Evolutionary conservation across 1,284 basidiomycete species (phyloP).

Genomic region (Fereydounia khargensis): DNA sequence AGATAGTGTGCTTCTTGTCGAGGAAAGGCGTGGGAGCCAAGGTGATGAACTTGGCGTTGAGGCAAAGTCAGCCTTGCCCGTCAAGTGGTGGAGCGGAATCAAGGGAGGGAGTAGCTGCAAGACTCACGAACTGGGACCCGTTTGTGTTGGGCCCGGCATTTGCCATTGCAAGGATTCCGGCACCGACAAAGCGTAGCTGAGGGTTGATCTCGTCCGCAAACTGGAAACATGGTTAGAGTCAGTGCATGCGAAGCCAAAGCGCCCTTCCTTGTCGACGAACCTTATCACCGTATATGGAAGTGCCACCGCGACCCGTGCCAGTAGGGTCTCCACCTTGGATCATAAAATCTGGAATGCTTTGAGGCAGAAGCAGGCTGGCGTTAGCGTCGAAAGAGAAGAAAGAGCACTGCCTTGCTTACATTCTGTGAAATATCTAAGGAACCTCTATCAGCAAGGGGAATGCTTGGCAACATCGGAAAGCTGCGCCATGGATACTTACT

Average conservation of each 20-base stretch:
- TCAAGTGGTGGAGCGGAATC: neutral
- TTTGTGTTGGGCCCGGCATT: constrained; percentile 93
- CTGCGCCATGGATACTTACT: too few species aligned
- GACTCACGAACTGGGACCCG: constrained; percentile 75
- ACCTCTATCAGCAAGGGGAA: too few species aligned
- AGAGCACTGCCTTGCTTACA: neutral
- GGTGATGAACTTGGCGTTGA: constrained; percentile 71
- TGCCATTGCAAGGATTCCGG: constrained; percentile 95
- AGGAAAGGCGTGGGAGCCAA: constrained; percentile 93
- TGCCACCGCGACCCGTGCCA: constrained; percentile 96
- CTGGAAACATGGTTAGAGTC: constrained; percentile 48
- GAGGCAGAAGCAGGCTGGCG: constrained; percentile 6
- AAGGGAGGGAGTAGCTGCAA: neutral
- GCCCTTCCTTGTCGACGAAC: constrained; percentile 61
- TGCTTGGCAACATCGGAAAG: too few species aligned
- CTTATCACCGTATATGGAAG: constrained; percentile 51
- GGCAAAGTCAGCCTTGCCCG: neutral
- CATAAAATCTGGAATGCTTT: constrained; percentile 95
- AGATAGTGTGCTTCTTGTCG: constrained; percentile 65
- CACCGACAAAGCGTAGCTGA: constrained; percentile 84
- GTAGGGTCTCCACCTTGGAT: constrained; percentile 96
- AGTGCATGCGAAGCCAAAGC: constrained; percentile 71
- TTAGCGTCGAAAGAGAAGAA: neutral
- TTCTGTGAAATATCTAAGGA: constrained; percentile 4
- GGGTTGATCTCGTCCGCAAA: constrained; percentile 91